These are phyloP conservation scores for Fraxinus excelsior DNA, from an alignment of 257 asterid genomes.

Conservation along the genomic window DNA sequence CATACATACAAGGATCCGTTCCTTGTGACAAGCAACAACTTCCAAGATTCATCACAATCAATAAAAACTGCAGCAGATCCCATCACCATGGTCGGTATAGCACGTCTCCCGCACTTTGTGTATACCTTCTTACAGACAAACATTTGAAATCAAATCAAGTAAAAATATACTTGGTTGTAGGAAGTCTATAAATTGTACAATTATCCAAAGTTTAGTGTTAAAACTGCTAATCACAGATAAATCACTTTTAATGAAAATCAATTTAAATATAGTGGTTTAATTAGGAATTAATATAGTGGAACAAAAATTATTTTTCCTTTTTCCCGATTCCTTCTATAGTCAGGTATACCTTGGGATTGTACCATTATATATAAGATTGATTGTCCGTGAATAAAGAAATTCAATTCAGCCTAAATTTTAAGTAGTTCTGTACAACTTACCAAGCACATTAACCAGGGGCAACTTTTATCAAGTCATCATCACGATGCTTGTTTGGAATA, in stretches of 20 bases:
- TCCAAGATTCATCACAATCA: conserved; percentile 94
- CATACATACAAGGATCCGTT: conserved; percentile 82
- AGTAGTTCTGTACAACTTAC: neutral
- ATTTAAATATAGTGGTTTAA: no score
- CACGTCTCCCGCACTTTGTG: conserved; percentile 93
- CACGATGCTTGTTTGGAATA: neutral
- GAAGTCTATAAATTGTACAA: neutral
- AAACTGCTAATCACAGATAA: neutral
- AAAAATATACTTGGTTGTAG: neutral
- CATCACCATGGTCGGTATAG: conserved; percentile 90
- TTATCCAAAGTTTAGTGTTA: neutral
- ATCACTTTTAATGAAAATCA: neutral
- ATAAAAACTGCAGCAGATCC: conserved; percentile 90
- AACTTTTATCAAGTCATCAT: neutral
- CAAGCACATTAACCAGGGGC: neutral
- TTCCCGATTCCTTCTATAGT: no score
- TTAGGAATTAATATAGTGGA: no score
- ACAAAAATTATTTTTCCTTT: no score
- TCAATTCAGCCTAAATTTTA: no score
- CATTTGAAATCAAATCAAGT: conserved; percentile 27
- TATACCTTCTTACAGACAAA: conserved; percentile 66
- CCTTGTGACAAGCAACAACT: conserved; percentile 77
- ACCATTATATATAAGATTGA: no score
- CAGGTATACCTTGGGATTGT: no score
- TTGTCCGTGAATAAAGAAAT: no score